These are phyloP conservation scores for Aphanomyces cochlioides DNA, from an alignment of 352 stramenopile species.

Conservation along the genomic window DNA sequence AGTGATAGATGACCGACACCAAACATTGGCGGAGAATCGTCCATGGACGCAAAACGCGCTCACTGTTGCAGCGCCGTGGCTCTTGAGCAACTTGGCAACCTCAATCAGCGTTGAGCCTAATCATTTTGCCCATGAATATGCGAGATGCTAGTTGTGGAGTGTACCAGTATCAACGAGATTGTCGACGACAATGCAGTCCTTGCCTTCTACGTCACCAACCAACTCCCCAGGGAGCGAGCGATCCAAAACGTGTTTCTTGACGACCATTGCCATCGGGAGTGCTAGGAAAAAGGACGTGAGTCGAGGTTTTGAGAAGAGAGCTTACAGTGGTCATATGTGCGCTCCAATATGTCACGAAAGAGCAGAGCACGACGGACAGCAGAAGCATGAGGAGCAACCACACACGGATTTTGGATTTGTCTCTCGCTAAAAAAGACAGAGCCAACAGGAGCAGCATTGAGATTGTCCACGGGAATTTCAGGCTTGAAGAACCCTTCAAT, in stretches of 20 bases:
- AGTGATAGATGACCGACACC: constrained; percentile 24
- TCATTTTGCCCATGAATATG: neutral
- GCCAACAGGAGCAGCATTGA: constrained; percentile 79
- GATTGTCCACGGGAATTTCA: constrained; percentile 79
- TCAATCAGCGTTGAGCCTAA: constrained; percentile 67
- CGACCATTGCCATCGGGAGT: constrained; percentile 75
- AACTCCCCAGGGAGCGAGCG: constrained; percentile 64
- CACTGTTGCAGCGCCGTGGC: constrained; percentile 66
- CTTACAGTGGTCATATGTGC: constrained; percentile 61
- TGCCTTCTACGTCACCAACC: constrained; percentile 70
- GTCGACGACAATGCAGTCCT: constrained; percentile 85
- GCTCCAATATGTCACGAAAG: constrained; percentile 78
- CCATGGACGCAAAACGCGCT: constrained; percentile 81
- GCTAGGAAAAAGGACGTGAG: constrained; percentile 14
- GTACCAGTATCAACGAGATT: constrained; percentile 76
- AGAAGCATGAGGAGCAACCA: constrained; percentile 77
- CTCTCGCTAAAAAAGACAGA: constrained; percentile 85
- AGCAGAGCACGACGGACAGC: constrained; percentile 69
- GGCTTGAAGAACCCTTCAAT: constrained; percentile 88
- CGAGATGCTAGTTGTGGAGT: neutral
- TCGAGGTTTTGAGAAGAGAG: neutral
- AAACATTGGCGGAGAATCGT: constrained; percentile 74
- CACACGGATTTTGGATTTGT: constrained; percentile 57
- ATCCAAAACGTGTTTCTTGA: constrained; percentile 79
- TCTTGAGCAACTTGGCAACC: constrained; percentile 79